Conservation (phyloP, 257 asterid species). For the Salvia splendens region DNA sequence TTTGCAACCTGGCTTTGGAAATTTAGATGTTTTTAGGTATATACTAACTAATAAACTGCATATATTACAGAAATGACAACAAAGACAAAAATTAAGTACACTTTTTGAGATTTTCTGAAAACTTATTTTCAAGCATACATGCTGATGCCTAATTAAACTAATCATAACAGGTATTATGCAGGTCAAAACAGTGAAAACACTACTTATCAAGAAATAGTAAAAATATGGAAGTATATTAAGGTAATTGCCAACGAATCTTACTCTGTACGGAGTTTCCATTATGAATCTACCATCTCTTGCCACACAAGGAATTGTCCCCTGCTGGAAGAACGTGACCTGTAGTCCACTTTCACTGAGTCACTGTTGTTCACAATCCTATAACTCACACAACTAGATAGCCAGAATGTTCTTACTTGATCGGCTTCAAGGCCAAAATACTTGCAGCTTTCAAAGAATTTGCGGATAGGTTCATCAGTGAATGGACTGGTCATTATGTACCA, state of each 20-base stretch:
- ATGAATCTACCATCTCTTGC: conserved; percentile 87
- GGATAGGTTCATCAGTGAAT: conserved; percentile 87
- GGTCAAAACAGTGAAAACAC: conserved; percentile 2
- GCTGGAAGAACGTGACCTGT: conserved; percentile 95
- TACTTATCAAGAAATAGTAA: background rate
- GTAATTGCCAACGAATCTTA: conserved; percentile 42
- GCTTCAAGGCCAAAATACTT: conserved; percentile 94
- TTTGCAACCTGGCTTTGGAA: conserved; percentile 76
- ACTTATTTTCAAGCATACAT: background rate
- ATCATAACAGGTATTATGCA: background rate
- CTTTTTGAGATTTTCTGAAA: conserved; percentile 1
- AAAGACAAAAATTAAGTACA: conserved; percentile 11
- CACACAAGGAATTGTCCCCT: conserved; percentile 94
- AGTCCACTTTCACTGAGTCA: conserved; percentile 34
- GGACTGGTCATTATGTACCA: conserved; percentile 99
- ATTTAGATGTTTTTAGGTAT: conserved; percentile 32
- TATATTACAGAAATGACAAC: conserved; percentile 6
- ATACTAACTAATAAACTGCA: conserved; percentile 10
- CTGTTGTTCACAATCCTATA: conserved; percentile 30
- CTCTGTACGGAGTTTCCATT: conserved; percentile 91
- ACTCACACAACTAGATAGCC: conserved; percentile 6
- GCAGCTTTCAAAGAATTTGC: conserved; percentile 78
- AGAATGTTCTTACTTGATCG: conserved; percentile 64
- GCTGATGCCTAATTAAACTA: conserved; percentile 5
- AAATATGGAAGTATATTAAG: conserved; percentile 5